phyloP scores from a whole-genome alignment of 805 yeast genomes.

The Tetrapisispora arboricola region DNA sequence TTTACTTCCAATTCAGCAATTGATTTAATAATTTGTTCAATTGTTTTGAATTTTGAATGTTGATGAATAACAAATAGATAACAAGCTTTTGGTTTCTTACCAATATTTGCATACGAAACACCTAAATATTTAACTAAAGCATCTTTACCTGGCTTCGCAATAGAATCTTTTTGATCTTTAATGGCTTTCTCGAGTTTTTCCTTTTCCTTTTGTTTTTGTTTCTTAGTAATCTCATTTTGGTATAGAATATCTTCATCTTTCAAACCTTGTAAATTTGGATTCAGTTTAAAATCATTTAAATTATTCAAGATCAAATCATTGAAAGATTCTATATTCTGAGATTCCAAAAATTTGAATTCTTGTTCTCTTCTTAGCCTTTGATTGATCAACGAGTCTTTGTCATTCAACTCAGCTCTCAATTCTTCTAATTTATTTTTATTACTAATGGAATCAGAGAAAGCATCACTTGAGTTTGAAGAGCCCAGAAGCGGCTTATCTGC shows the following conservation, averaged over 20 bases:
- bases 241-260: not conserved
- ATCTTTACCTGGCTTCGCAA: conserved; percentile 4
- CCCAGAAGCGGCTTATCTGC: not conserved
- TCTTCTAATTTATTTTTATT: not conserved
- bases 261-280: not conserved
- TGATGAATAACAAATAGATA: conserved; percentile 42
- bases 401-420: not conserved
- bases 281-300: not conserved
- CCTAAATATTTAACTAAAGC: conserved; percentile 8
- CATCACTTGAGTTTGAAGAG: not conserved
- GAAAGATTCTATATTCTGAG: conserved; percentile 1
- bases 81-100: conserved; percentile 19
- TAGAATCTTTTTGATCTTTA: conserved; percentile 1
- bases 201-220: not conserved
- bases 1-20: conserved; percentile 66
- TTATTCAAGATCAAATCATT: not conserved
- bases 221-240: not conserved
- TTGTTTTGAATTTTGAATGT: conserved; percentile 43
- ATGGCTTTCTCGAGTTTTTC: not conserved
- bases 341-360: conserved; percentile 2
- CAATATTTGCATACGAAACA: conserved; percentile 11
- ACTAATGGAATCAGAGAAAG: not conserved
- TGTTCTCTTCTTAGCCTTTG: conserved; percentile 1
- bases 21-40: conserved; percentile 44
- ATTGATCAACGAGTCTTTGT: not conserved